Percentiles rank a stretch among this genome's conserved stretches.
phyloP scores from a whole-genome alignment of 2,329 filamentous ascomycete species.

The Penicillium sp. region DNA sequence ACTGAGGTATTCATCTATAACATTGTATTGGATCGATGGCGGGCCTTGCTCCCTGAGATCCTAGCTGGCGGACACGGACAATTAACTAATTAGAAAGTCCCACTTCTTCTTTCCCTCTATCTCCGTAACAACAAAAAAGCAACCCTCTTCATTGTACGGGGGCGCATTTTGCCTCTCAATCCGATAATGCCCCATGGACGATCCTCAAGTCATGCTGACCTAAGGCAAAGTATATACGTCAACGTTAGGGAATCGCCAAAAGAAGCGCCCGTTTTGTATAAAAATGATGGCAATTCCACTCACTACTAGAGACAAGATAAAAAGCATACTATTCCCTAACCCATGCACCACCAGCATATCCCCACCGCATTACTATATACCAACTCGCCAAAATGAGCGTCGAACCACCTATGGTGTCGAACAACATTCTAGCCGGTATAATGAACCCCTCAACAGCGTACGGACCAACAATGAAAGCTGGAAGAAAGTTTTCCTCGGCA shows the following conservation, averaged over 20 bases:
- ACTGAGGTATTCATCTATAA: background rate
- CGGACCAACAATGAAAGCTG: background rate
- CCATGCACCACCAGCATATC: background rate
- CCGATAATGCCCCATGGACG: background rate
- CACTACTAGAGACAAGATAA: background rate
- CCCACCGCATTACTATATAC: background rate
- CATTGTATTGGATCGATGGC: background rate
- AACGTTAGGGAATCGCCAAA: background rate
- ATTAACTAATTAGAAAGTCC: no score
- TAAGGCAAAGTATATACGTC: background rate
- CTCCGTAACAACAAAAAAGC: background rate
- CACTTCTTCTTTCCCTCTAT: no score
- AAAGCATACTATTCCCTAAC: background rate
- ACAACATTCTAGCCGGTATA: background rate
- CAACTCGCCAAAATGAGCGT: background rate
- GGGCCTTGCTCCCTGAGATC: background rate
- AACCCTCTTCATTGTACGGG: background rate
- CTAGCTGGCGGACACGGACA: background rate
- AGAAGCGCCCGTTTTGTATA: background rate
- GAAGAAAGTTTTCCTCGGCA: conserved; percentile 21
- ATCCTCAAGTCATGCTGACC: background rate
- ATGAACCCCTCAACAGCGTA: background rate
- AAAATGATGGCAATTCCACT: background rate
- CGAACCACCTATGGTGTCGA: background rate
- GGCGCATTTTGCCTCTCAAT: background rate